A percentile compares a stretch with the other conserved stretches of the same genome.
These are phyloP conservation scores for Cladosporium sp. DNA, from an alignment of 2,329 filamentous ascomycete genomes.

Conservation along the genomic window DNA sequence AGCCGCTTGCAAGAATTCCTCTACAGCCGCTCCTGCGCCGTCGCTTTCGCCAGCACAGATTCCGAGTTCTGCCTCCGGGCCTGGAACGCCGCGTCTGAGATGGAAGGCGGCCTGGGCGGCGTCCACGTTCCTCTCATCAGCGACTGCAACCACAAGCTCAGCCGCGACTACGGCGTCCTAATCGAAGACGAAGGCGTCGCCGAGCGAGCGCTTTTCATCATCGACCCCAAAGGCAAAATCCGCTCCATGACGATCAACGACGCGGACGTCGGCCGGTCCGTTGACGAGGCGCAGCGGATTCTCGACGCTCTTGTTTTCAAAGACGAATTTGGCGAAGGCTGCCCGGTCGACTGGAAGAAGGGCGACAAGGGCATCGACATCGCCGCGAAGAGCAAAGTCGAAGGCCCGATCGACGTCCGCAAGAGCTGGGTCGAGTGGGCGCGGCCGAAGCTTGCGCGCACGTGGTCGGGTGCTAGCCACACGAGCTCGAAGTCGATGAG, in stretches of 20 bases:
- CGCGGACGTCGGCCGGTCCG: constrained; percentile 63
- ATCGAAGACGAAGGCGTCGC: constrained; percentile 65
- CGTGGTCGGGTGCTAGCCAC: constrained; percentile 31
- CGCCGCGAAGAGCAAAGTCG: constrained; percentile 26
- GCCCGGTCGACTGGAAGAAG: constrained; percentile 37
- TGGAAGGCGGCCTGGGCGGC: constrained; percentile 62
- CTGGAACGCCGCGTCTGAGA: constrained; percentile 59
- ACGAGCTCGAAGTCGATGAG: constrained; percentile 13
- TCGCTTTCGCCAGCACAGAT: constrained; percentile 64
- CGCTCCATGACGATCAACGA: constrained; percentile 66
- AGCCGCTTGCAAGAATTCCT: constrained; percentile 61
- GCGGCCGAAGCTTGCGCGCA: constrained; percentile 33
- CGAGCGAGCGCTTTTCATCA: constrained; percentile 65
- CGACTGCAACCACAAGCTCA: constrained; percentile 62
- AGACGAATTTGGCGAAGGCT: constrained; percentile 44
- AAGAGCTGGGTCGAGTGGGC: constrained; percentile 37
- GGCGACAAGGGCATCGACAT: constrained; percentile 34
- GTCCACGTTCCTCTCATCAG: constrained; percentile 63
- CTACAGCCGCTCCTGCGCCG: constrained; percentile 57
- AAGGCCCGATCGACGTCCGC: constrained; percentile 31
- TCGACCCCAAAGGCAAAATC: constrained; percentile 62
- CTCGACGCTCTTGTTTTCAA: constrained; percentile 53
- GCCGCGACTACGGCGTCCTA: constrained; percentile 63
- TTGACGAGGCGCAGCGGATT: constrained; percentile 63
- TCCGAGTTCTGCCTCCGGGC: constrained; percentile 59